Percentiles rank a stretch among this genome's conserved stretches.
phyloP scores from a whole-genome alignment of 2,329 filamentous ascomycete species.

The Dissoconium aciculare region DNA sequence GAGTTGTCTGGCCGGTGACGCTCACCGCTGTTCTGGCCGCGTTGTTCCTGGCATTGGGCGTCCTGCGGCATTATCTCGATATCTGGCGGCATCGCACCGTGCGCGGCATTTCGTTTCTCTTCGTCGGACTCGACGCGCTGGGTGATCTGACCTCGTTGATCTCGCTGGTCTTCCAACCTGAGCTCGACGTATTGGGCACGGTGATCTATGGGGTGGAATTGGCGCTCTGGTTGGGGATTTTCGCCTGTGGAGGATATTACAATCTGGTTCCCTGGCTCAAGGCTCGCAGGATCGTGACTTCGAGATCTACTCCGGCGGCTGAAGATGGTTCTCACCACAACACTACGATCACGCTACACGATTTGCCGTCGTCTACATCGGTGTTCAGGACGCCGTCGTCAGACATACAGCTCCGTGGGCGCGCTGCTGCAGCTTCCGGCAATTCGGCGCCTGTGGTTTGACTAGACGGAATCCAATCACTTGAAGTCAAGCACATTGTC shows the following conservation, averaged over 20 bases:
- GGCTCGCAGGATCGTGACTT: slow-evolving; percentile 21
- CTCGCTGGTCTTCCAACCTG: slow-evolving; percentile 47
- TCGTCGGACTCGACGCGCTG: slow-evolving; percentile 53
- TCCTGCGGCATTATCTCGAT: slow-evolving; percentile 54
- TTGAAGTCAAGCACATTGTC: too few relatives aligned
- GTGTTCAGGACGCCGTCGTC: slow-evolving; percentile 45
- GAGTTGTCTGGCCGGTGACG: slow-evolving; percentile 45
- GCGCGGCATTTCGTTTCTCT: slow-evolving; percentile 56
- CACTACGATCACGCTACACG: slow-evolving; percentile 28
- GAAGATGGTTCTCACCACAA: background rate
- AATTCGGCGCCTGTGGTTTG: too few relatives aligned
- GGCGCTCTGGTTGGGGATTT: slow-evolving; percentile 50
- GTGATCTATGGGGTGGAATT: slow-evolving; percentile 54
- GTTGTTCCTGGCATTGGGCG: slow-evolving; percentile 47
- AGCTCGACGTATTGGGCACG: slow-evolving; percentile 46
- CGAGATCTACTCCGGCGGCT: background rate
- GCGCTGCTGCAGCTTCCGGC: slow-evolving; percentile 5
- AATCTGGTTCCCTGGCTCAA: slow-evolving; percentile 46
- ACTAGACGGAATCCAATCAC: too few relatives aligned
- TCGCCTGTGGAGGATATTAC: slow-evolving; percentile 50
- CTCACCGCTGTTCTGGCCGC: slow-evolving; percentile 54
- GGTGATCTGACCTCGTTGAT: slow-evolving; percentile 54
- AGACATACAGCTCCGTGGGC: slow-evolving; percentile 20
- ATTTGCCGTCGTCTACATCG: slow-evolving; percentile 45
- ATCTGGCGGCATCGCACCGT: slow-evolving; percentile 53